Conservation (phyloP, 2,329 filamentous ascomycete species). For the Diaporthe sp. region DNA sequence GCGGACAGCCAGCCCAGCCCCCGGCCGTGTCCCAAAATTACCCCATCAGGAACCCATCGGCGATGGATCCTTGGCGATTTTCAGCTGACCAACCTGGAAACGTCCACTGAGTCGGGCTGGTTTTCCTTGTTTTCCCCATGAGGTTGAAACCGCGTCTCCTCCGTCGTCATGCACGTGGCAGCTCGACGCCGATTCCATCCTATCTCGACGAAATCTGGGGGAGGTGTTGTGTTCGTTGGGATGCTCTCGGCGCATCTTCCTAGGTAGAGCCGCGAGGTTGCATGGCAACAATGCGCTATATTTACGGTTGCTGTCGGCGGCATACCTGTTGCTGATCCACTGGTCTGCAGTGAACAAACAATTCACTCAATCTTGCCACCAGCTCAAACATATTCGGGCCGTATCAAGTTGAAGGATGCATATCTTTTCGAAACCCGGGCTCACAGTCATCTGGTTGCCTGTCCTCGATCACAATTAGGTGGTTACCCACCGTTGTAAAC, state of each 20-base stretch:
- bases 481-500: neutral
- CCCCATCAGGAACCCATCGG: neutral
- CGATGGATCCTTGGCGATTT: constrained; percentile 7
- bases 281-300: neutral
- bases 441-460: neutral
- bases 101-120: neutral
- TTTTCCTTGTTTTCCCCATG: constrained; percentile 5
- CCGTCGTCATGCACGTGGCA: constrained; percentile 7
- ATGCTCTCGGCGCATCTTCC: constrained; percentile 1
- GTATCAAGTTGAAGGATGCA: neutral
- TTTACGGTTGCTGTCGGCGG: neutral
- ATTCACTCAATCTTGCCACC: neutral
- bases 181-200: neutral
- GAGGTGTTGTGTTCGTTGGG: neutral
- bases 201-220: neutral
- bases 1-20: neutral
- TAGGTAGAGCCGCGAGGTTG: neutral
- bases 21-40: neutral
- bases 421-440: neutral
- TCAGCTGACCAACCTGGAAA: neutral
- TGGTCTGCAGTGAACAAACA: neutral
- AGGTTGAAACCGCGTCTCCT: constrained; percentile 6
- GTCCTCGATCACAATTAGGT: neutral
- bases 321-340: neutral
- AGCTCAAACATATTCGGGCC: neutral